Evolutionary conservation across 495 filamentous ascomycete genomes (phyloP).

Genomic region (Pseudotulostoma volvatum): DNA sequence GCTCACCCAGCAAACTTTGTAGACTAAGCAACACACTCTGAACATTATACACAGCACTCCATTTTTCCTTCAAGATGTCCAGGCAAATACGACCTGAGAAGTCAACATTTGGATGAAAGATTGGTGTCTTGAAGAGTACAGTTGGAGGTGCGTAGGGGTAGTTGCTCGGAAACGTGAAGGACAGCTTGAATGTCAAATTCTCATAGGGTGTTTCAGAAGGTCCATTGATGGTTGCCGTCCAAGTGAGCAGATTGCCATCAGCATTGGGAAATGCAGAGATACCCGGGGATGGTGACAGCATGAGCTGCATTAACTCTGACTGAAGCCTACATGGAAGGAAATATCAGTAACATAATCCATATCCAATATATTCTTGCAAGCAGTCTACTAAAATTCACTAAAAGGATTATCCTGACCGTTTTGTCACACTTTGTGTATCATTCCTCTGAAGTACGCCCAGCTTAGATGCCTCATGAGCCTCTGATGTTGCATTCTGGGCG

Average conservation of each 20-base stretch:
- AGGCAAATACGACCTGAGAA: slow-evolving; percentile 86
- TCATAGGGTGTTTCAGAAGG: slow-evolving; percentile 86
- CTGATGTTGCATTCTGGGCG: slow-evolving; percentile 53
- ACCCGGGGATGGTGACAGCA: slow-evolving; percentile 85
- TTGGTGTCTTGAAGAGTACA: slow-evolving; percentile 84
- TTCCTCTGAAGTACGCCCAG: slow-evolving; percentile 37
- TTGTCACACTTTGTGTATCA: slow-evolving; percentile 60
- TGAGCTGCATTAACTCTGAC: slow-evolving; percentile 92
- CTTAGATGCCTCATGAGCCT: slow-evolving; percentile 40
- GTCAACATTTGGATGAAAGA: slow-evolving; percentile 89
- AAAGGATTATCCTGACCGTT: slow-evolving; percentile 37
- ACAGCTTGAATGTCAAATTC: slow-evolving; percentile 79
- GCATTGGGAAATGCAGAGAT: slow-evolving; percentile 87
- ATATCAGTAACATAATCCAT: not conserved
- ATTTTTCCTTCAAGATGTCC: slow-evolving; percentile 97
- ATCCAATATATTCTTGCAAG: too few species aligned
- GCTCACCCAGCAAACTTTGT: slow-evolving; percentile 90
- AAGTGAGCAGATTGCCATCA: slow-evolving; percentile 76
- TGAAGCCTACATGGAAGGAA: slow-evolving; percentile 48
- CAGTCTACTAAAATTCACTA: not conserved
- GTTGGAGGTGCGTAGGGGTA: slow-evolving; percentile 90
- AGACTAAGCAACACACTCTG: slow-evolving; percentile 83
- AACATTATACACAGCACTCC: slow-evolving; percentile 90
- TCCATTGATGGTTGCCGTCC: slow-evolving; percentile 87
- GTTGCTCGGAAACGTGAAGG: slow-evolving; percentile 75